Conservation (phyloP, 2,329 filamentous ascomycete genomes). For the Paramyrothecium roridum region DNA sequence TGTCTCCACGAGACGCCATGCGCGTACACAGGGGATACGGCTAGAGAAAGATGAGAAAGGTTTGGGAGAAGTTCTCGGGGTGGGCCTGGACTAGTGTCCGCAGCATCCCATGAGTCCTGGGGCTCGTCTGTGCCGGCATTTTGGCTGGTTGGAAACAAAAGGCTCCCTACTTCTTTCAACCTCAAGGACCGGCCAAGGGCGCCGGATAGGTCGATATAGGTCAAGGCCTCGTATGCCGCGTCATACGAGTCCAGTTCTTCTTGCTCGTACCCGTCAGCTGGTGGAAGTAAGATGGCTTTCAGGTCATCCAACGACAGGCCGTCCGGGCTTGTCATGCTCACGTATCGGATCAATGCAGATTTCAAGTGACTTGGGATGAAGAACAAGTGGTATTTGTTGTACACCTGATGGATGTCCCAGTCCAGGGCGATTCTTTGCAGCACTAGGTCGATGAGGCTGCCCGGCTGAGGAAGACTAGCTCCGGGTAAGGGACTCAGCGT, state of each 20-base stretch:
- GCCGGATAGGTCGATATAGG: constrained; percentile 51
- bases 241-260: constrained; percentile 20
- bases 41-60: constrained; percentile 59
- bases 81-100: constrained; percentile 25
- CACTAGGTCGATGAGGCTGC: constrained; percentile 49
- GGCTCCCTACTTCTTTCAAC: constrained; percentile 48
- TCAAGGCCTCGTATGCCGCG: constrained; percentile 32
- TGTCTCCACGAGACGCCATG: constrained; percentile 54
- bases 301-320: constrained; percentile 51
- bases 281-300: constrained; percentile 38
- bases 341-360: constrained; percentile 46
- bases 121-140: constrained; percentile 19
- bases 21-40: constrained; percentile 33
- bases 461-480: constrained; percentile 36
- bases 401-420: constrained; percentile 54
- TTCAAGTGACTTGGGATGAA: constrained; percentile 52
- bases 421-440: constrained; percentile 48
- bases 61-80: constrained; percentile 47
- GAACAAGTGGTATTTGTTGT: constrained; percentile 55
- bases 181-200: constrained; percentile 48
- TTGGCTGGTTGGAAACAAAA: constrained; percentile 42
- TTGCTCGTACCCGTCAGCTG: constrained; percentile 18
- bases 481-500: constrained; percentile 37
- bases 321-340: constrained; percentile 40
- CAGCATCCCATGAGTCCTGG: constrained; percentile 53